Base-by-base conservation (phyloP, 805 yeast species). In the Zygotorulaspora florentina region DNA sequence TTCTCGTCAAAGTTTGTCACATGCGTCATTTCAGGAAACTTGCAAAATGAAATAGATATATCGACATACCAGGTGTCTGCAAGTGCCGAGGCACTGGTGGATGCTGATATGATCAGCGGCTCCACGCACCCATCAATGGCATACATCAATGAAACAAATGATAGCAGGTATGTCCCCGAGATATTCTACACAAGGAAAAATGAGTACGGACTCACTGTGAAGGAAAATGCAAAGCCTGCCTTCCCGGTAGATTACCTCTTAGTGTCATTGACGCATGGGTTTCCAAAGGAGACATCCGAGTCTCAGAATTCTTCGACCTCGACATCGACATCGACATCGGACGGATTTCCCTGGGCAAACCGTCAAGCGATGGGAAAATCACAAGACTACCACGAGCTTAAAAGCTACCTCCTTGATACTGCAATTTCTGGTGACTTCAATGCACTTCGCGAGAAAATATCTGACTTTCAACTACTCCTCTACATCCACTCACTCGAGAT, bases 1-100 rank as follows among this genome's bases (percentile, higher is more conserved):
- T 93, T 78, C 62, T 85, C 96, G 12, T 89, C 97, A 8, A 87
- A 88, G 60, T 93, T 88, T 62, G 91, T 90, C 15, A 91, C 98
- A 0, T 90, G 97, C 68, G 91, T 89, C 17, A 75, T 93, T 2
- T 79, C 95, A 1, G 99, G 99, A n/a, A 95, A 95, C 52, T 61
- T 74, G 11, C 68, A 80, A 40, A 93, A 95, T 17, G 96, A 91
- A 51, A 91, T 93, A 59, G 99, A 91, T 59, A 85, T 95, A 3
- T 73, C 85, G 13, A 79, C 95, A 33, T 93, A 90, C 65, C 99
- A 93, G 65, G 96, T 88, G 0, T 83, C 95, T 3, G 80, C 81
- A 27, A 76, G 81, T 47, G 96, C 96, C 0, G 97, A 93, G 66
- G 95, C 88, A 0, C 72, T 93, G 59, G 88, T 87, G 0, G 76